A percentile compares a stretch with the other conserved stretches of the same genome.
Conservation (phyloP, 2,329 filamentous ascomycete genomes). For the Leptodontidium sp. region DNA sequence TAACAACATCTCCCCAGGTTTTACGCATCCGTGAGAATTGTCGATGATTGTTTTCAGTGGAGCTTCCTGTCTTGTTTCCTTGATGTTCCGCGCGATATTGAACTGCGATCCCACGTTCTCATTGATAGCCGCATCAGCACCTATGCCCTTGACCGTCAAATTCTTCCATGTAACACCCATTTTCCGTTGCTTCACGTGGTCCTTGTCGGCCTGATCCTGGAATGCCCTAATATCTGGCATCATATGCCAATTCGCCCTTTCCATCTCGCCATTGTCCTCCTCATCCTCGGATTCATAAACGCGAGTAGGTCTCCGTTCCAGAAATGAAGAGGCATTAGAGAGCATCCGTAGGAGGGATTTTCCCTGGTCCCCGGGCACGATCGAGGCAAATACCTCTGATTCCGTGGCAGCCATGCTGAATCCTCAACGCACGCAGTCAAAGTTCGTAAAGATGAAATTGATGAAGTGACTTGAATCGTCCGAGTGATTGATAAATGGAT, state of each 20-base stretch:
- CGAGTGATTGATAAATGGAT: not conserved
- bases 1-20: slow-evolving; percentile 76
- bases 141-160: slow-evolving; percentile 43
- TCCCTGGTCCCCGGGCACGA: not conserved
- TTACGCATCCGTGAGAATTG: slow-evolving; percentile 71
- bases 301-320: slow-evolving; percentile 17
- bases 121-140: slow-evolving; percentile 42
- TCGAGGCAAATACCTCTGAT: not conserved
- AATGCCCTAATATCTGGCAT: slow-evolving; percentile 42
- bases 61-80: slow-evolving; percentile 64
- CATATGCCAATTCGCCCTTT: slow-evolving; percentile 40
- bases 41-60: slow-evolving; percentile 71
- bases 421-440: not conserved
- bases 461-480: not conserved
- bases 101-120: slow-evolving; percentile 43
- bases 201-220: slow-evolving; percentile 38
- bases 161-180: slow-evolving; percentile 45
- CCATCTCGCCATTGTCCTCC: slow-evolving; percentile 31
- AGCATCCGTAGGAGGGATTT: not conserved
- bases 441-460: not conserved
- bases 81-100: slow-evolving; percentile 33
- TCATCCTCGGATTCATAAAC: slow-evolving; percentile 35
- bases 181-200: slow-evolving; percentile 44
- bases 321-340: not conserved
- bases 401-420: not conserved